Base-by-base conservation (phyloP, 768 basidiomycete genomes). In the Calocera viscosa region DNA sequence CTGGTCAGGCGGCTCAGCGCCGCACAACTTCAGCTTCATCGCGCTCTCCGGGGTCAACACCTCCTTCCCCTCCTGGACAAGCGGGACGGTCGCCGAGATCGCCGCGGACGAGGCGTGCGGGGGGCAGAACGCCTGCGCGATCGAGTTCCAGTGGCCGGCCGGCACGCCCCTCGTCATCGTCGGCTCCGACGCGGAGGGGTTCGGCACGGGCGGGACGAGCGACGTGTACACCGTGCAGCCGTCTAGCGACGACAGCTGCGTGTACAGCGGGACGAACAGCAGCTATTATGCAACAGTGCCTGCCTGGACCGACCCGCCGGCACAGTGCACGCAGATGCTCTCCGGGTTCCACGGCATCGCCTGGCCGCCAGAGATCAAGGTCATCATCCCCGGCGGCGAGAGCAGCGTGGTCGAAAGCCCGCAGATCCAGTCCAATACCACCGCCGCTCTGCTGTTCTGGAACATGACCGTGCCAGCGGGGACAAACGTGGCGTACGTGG, bases 1-100 rank as follows among this genome's bases (percentile, higher is more conserved):
- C 53, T 60, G 53, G 53, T 60, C 53, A 2, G 53, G 53, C 53
- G 53, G 53, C 10, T 28, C 53, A 32, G 53, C 53, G 19, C 53
- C 53, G 10, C 53, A 60, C 53, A 60, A 30, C 53, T 60, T 60
- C 53, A 60, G 53, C 53, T 26, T 60, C 53, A 32, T 60, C 53
- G 53, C 53, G 2, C 53, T 60, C 53, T 60, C 53, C 24, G 26
- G 26, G 5, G 19, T 32, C 53, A 26, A 60, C 24, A 30, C 53
- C 11, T 16, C 53, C 30, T 60, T 60, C 30, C 10, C 53, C 24
- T 26, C 24, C 24, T 60, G 53, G 53, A 60, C 53, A 30, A 16
- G 14, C 30, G 53, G 53, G 2, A 60, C 53, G 14, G 53, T 60
- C 24, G 30, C 26, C 26, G 53, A 60, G 26, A 28, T 60, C 53